Evolutionary conservation across 495 filamentous ascomycete species (phyloP).

Genomic region (Clohesyomyces aquaticus): DNA sequence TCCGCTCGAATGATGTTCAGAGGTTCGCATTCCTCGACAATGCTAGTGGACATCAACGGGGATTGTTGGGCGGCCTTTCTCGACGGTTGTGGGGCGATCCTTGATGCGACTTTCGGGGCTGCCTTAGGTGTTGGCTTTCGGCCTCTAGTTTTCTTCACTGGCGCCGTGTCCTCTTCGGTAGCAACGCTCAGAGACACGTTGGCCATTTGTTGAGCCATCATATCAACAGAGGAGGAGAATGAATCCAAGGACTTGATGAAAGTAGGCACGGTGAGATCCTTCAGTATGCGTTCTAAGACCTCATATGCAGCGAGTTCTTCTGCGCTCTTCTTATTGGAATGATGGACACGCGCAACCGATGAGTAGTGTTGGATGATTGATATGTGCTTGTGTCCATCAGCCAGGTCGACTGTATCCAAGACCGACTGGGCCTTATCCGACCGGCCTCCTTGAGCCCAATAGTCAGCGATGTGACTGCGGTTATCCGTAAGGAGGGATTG

Average conservation of each 20-base stretch:
- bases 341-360: constrained; percentile 18
- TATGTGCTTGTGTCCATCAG: constrained; percentile 14
- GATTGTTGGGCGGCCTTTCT: not conserved
- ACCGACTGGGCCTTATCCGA: constrained; percentile 59
- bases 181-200: constrained; percentile 5
- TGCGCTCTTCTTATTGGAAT: constrained; percentile 24
- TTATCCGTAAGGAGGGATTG: constrained; percentile 59
- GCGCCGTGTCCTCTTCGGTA: constrained; percentile 3
- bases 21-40: constrained; percentile 22
- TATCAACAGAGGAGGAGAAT: constrained; percentile 6
- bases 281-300: constrained; percentile 32
- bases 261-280: constrained; percentile 9
- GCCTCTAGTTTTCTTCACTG: constrained; percentile 15
- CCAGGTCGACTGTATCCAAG: constrained; percentile 4
- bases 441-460: constrained; percentile 67
- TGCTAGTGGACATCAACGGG: constrained; percentile 1
- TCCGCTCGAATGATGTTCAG: constrained; percentile 27
- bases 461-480: constrained; percentile 62
- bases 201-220: constrained; percentile 17
- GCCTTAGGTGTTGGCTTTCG: constrained; percentile 21
- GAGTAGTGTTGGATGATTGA: constrained; percentile 18
- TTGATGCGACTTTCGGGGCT: constrained; percentile 8
- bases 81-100: constrained; percentile 4
- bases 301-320: constrained; percentile 46
- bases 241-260: constrained; percentile 24